These are phyloP conservation scores for Paecilomyces niveus DNA, from an alignment of 2,329 filamentous ascomycete species.

Conservation along the genomic window DNA sequence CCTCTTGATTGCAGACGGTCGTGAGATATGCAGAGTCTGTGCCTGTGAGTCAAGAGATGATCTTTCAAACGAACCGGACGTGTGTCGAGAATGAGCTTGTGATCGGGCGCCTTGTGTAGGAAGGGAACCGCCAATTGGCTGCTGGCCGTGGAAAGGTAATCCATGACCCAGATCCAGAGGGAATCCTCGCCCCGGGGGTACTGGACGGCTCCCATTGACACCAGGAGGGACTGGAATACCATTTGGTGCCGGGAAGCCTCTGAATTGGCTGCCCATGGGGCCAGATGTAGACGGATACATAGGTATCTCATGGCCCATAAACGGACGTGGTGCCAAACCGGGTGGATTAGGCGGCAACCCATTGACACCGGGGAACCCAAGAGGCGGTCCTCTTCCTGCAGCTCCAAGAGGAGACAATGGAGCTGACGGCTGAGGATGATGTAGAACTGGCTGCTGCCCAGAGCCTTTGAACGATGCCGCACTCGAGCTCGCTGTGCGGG, in stretches of 20 bases:
- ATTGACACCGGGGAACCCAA: slow-evolving; percentile 44
- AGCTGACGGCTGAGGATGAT: slow-evolving; percentile 53
- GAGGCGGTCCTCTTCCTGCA: slow-evolving; percentile 51
- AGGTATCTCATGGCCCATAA: slow-evolving; percentile 46
- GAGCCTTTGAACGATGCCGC: slow-evolving; percentile 55
- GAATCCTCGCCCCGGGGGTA: slow-evolving; percentile 50
- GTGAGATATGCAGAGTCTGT: slow-evolving; percentile 65
- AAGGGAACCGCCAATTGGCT: slow-evolving; percentile 33
- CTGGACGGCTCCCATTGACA: slow-evolving; percentile 55
- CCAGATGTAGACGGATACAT: slow-evolving; percentile 48
- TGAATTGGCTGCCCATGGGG: slow-evolving; percentile 48
- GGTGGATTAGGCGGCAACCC: slow-evolving; percentile 49
- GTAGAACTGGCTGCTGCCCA: slow-evolving; percentile 44
- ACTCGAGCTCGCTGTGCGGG: slow-evolving; percentile 53
- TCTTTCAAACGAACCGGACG: slow-evolving; percentile 57
- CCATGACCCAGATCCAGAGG: slow-evolving; percentile 41
- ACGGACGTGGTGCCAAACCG: slow-evolving; percentile 48
- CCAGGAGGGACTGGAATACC: slow-evolving; percentile 51
- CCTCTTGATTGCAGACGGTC: slow-evolving; percentile 80
- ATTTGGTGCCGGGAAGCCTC: slow-evolving; percentile 46
- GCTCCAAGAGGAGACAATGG: slow-evolving; percentile 59
- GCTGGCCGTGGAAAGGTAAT: slow-evolving; percentile 36
- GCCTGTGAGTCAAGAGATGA: slow-evolving; percentile 53
- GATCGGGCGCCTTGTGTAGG: slow-evolving; percentile 30
- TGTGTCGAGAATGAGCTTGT: slow-evolving; percentile 65